Evolutionary conservation across 1,139 yeast species (phyloP).

Genomic region (Hansenula sp.): DNA sequence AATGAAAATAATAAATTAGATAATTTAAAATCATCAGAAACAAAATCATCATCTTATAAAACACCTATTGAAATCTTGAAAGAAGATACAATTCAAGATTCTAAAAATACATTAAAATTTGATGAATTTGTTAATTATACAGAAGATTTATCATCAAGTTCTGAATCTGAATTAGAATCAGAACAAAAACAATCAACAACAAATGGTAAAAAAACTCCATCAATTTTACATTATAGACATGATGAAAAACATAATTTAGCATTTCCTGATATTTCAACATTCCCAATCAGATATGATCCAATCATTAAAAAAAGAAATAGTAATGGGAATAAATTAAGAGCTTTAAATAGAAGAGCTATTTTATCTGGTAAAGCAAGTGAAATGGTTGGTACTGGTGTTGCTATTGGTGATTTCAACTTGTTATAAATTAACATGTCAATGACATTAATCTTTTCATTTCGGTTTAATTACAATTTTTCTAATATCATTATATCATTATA

Average conservation of each 20-base stretch:
- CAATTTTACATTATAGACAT: conserved; percentile 38
- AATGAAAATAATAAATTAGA: conserved; percentile 13
- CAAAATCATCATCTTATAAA: background rate
- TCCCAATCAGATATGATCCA: conserved; percentile 25
- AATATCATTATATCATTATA: background rate
- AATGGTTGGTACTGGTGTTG: conserved; percentile 48
- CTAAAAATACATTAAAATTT: conserved; percentile 3
- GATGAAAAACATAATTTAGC: conserved; percentile 42
- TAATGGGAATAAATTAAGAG: conserved; percentile 13
- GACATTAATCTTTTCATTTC: no score
- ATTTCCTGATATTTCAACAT: conserved; percentile 25
- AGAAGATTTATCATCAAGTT: conserved; percentile 5
- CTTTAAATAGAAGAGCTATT: conserved; percentile 41
- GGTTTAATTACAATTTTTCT: background rate
- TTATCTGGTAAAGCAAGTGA: conserved; percentile 47
- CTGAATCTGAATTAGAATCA: no score
- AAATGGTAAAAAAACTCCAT: conserved; percentile 30
- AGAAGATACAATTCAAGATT: conserved; percentile 1
- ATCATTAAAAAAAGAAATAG: conserved; percentile 19
- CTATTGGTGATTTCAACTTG: conserved; percentile 45
- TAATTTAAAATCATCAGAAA: no score
- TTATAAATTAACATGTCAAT: conserved; percentile 11
- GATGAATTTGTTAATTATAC: conserved; percentile 16
- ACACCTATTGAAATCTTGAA: background rate
- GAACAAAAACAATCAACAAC: conserved; percentile 16